Evolutionary conservation across 1,139 yeast species (phyloP).

Genomic region (Magnusiomyces sp.): DNA sequence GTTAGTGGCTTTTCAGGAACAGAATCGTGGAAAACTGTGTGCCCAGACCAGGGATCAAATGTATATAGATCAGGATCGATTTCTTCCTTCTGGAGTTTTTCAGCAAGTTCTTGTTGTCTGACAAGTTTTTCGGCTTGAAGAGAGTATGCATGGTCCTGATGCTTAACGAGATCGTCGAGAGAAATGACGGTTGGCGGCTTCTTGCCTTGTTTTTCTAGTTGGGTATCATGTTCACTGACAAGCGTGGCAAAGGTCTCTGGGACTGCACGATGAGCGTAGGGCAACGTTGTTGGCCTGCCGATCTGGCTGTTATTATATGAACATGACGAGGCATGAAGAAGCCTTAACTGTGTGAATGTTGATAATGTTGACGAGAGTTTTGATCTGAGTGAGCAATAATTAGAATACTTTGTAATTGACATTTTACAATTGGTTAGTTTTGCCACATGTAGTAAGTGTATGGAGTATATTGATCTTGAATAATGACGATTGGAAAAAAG

Average conservation of each 20-base stretch:
- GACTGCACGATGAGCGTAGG: constrained; percentile 10
- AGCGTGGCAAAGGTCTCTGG: constrained; percentile 11
- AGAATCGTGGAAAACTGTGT: not conserved
- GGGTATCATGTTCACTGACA: not conserved
- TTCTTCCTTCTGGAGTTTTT: not conserved
- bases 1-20: too few species aligned
- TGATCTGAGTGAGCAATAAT: not conserved
- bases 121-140: not conserved
- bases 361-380: too few species aligned
- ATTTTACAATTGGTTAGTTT: too few species aligned
- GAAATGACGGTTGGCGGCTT: not conserved
- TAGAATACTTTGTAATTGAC: not conserved
- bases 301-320: not conserved
- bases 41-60: constrained; percentile 1
- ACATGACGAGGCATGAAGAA: too few species aligned
- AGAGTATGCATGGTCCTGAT: not conserved
- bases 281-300: constrained; percentile 10
- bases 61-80: not conserved
- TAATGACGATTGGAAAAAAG: too few species aligned
- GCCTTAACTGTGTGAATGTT: too few species aligned
- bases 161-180: constrained; percentile 8
- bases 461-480: too few species aligned
- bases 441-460: too few species aligned
- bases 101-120: not conserved
- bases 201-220: too few species aligned